Evolutionary conservation across 2,329 filamentous ascomycete species (phyloP), one percentile per base, ranked within the genome.

Genomic region (Alternaria sp.): DNA sequence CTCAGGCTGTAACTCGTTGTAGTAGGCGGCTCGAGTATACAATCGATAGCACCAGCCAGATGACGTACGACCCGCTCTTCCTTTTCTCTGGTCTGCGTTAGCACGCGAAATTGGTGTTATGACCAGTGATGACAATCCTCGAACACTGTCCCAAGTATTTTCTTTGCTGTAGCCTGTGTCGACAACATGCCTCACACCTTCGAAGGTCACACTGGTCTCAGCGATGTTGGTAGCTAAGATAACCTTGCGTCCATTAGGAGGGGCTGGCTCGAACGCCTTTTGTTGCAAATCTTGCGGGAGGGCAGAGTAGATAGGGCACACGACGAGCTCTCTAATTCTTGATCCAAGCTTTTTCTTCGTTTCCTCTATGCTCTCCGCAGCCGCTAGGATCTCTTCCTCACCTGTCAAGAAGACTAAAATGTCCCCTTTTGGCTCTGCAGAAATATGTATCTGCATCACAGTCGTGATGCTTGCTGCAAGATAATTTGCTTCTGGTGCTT

Each of bases 211-310:
- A 82, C 89, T 93, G 0, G 95, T 99, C 78, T 99, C 95, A 3
- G 95, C 95, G 77, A 99, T 98, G 75, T 99, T 99, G 3, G 95
- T 98, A 0, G 94, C 93, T 38, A 98, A 81, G 0, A 99, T 93
- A 0, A 98, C 93, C 75, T 98, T 99, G 28, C 95, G 87, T 18
- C 90, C 90, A 1, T 18, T 28, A 87, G 11, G 9, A 0, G 95
- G 94, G 0, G 94, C 96, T 0, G 94, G 93, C 71, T 97, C 93
- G 72, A 99, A 99, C 66, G 98, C 97, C 0, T 26, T 26, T 26
- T 26, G 24, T 26, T 26, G 24, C 0, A 26, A 0, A 26, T 26
- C 24, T 7, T 26, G 24, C 24, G 94, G 94, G 39, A 99, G 81
- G 71, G 96, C 97, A 72, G 93, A 92, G 75, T 99, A 99, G 57